A percentile compares a stretch with the other conserved stretches of the same genome.
These are phyloP conservation scores for Cyberlindnera nakhonratchasimensis DNA, from an alignment of 805 yeast genomes.

Conservation along the genomic window DNA sequence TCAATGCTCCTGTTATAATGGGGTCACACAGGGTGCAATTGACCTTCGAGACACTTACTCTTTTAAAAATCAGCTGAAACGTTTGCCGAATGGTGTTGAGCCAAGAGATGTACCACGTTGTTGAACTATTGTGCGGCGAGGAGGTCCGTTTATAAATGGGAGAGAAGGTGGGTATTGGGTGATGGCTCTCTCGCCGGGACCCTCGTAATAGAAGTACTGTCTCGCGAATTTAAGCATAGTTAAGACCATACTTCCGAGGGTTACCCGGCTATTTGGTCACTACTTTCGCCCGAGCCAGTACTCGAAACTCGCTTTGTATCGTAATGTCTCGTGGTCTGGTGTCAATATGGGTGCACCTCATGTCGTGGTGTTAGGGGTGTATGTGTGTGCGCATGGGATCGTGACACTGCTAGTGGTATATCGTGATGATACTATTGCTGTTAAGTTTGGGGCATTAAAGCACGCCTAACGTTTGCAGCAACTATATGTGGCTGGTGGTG, in stretches of 20 bases:
- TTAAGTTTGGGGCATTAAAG: too few relatives aligned
- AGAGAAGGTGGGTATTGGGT: constrained; percentile 8
- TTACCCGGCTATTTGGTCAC: constrained; percentile 3
- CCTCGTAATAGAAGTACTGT: neutral
- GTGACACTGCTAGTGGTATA: too few relatives aligned
- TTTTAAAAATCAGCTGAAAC: constrained; percentile 1
- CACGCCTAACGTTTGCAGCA: too few relatives aligned
- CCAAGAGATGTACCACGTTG: neutral
- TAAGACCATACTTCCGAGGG: constrained; percentile 4
- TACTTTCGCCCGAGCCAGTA: neutral
- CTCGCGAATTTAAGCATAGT: constrained; percentile 1
- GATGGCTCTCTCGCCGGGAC: constrained; percentile 10
- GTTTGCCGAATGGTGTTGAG: constrained; percentile 6
- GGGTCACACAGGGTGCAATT: too few relatives aligned
- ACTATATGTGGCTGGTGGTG: too few relatives aligned
- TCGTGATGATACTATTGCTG: too few relatives aligned
- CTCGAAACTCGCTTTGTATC: too few relatives aligned
- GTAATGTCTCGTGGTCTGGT: too few relatives aligned
- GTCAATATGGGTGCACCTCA: neutral
- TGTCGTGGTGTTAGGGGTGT: neutral
- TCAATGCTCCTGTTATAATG: too few relatives aligned
- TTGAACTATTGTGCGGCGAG: neutral
- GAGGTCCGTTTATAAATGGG: constrained; percentile 2
- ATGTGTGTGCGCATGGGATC: neutral
- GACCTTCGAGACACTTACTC: constrained; percentile 8